Evolutionary conservation across 495 filamentous ascomycete genomes (phyloP).

Genomic region (Lophiotrema nucula): DNA sequence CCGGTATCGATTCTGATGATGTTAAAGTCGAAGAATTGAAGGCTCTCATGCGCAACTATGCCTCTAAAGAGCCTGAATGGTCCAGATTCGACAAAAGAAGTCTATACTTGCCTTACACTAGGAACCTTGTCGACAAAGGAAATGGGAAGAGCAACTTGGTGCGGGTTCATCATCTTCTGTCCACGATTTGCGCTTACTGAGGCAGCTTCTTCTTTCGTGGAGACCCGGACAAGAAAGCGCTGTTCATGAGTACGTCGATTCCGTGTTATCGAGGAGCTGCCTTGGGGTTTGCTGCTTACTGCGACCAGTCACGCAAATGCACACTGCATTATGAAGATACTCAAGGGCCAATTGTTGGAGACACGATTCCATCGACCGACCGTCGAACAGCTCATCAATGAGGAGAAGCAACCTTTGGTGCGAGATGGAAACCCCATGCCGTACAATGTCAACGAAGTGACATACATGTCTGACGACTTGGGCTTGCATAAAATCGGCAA

Average conservation of each 20-base stretch:
- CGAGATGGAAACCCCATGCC: slow-evolving; percentile 50
- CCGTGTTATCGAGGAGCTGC: no score
- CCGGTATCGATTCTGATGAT: slow-evolving; percentile 75
- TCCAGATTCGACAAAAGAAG: slow-evolving; percentile 66
- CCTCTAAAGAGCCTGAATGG: slow-evolving; percentile 69
- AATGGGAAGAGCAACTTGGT: slow-evolving; percentile 91
- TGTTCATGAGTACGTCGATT: slow-evolving; percentile 64
- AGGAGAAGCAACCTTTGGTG: no score
- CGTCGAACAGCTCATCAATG: slow-evolving; percentile 45
- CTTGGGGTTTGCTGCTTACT: not conserved
- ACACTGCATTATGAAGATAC: slow-evolving; percentile 54
- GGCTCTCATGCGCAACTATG: slow-evolving; percentile 68
- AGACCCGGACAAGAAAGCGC: slow-evolving; percentile 78
- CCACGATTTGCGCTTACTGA: no score
- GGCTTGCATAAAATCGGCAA: slow-evolving; percentile 84
- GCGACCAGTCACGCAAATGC: slow-evolving; percentile 40
- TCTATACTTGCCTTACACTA: slow-evolving; percentile 66
- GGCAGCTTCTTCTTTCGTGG: slow-evolving; percentile 87
- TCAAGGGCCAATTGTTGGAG: slow-evolving; percentile 75
- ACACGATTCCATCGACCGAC: slow-evolving; percentile 74
- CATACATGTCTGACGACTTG: slow-evolving; percentile 83
- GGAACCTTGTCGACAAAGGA: slow-evolving; percentile 86
- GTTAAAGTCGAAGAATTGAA: slow-evolving; percentile 69
- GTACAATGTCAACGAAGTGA: slow-evolving; percentile 63
- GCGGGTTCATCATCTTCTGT: no score